Evolutionary conservation across 2,329 filamentous ascomycete genomes (phyloP).

Genomic region (Neopestalotiopsis rosae): DNA sequence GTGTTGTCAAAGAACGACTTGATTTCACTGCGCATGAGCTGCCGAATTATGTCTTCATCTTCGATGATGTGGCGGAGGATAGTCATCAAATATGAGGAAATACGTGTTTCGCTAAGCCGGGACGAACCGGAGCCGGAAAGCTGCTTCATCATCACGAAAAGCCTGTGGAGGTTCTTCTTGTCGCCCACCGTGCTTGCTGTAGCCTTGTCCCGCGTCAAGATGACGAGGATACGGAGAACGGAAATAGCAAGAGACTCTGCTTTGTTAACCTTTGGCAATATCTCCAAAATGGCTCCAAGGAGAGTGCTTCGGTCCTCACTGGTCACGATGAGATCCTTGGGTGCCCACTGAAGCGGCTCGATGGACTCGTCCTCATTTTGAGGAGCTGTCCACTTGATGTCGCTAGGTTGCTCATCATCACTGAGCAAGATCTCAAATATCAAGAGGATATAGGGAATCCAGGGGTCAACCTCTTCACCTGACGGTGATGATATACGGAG

Average conservation of each 20-base stretch:
- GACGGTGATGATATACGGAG: slow-evolving; percentile 74
- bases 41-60: slow-evolving; percentile 87
- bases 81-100: slow-evolving; percentile 74
- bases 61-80: slow-evolving; percentile 92
- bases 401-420: slow-evolving; percentile 81
- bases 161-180: slow-evolving; percentile 84
- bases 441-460: slow-evolving; percentile 89
- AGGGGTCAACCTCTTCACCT: slow-evolving; percentile 82
- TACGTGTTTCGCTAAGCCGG: slow-evolving; percentile 64
- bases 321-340: slow-evolving; percentile 67
- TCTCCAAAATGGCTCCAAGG: slow-evolving; percentile 78
- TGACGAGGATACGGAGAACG: slow-evolving; percentile 81
- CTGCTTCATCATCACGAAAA: slow-evolving; percentile 96
- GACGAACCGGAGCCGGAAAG: slow-evolving; percentile 80
- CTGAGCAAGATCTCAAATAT: slow-evolving; percentile 90
- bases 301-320: slow-evolving; percentile 71
- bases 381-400: slow-evolving; percentile 72
- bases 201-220: slow-evolving; percentile 79
- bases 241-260: slow-evolving; percentile 85
- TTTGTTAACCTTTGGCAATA: slow-evolving; percentile 86
- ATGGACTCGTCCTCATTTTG: slow-evolving; percentile 53
- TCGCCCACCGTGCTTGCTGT: slow-evolving; percentile 80
- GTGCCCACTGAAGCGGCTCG: slow-evolving; percentile 60
- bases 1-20: slow-evolving; percentile 72
- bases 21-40: slow-evolving; percentile 92